These are phyloP conservation scores for Corynespora cassiicola DNA, from an alignment of 2,329 filamentous ascomycete genomes.

Conservation along the genomic window DNA sequence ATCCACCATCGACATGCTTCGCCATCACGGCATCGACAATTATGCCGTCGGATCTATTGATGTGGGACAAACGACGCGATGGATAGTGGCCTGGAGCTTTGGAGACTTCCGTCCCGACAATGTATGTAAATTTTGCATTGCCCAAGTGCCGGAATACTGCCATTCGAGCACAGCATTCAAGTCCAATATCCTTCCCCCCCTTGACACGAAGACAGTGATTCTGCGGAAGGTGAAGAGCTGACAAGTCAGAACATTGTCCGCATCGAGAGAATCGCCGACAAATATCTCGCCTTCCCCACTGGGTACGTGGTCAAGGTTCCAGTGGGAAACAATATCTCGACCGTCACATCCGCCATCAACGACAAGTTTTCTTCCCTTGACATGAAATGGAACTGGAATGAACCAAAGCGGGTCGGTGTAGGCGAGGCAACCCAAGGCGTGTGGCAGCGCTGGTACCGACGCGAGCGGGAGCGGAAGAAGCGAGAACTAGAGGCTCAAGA, in stretches of 20 bases:
- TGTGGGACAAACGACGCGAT: constrained; percentile 79
- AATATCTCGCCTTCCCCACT: constrained; percentile 61
- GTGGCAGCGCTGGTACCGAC: constrained; percentile 77
- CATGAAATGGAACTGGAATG: constrained; percentile 71
- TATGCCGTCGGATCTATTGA: constrained; percentile 83
- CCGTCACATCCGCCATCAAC: constrained; percentile 48
- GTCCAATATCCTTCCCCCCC: no score
- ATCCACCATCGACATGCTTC: constrained; percentile 66
- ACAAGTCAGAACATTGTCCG: constrained; percentile 28
- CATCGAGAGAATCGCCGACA: constrained; percentile 53
- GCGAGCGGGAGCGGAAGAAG: constrained; percentile 56
- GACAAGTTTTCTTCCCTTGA: constrained; percentile 63
- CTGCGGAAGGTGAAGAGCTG: no score
- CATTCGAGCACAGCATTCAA: constrained; percentile 68
- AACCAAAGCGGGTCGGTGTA: constrained; percentile 59
- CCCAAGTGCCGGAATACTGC: constrained; percentile 74
- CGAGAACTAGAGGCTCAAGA: constrained; percentile 17
- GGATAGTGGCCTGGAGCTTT: constrained; percentile 92
- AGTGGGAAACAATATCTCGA: constrained; percentile 31
- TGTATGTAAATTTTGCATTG: constrained; percentile 33
- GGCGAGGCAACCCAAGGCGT: constrained; percentile 74
- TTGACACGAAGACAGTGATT: no score
- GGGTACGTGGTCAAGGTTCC: constrained; percentile 53
- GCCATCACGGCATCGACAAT: constrained; percentile 69
- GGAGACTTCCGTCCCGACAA: constrained; percentile 67